Conservation (phyloP, 768 basidiomycete genomes). For the Rhizopogon sp. region DNA sequence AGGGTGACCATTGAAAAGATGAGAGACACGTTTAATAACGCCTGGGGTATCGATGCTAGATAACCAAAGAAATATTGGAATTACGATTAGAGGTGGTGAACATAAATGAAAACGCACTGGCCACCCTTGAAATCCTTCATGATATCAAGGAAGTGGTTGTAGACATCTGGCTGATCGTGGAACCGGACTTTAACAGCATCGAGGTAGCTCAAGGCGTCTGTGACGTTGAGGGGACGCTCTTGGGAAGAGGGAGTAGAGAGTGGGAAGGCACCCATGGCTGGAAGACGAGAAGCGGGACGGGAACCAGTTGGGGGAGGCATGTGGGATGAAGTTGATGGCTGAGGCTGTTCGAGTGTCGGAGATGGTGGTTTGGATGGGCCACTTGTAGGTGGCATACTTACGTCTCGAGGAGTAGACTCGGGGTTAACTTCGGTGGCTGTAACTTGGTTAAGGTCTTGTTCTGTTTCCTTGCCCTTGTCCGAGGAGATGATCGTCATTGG, state of each 20-base stretch:
- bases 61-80: background rate
- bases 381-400: slow-evolving; percentile 17
- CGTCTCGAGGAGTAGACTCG: slow-evolving; percentile 16
- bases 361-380: background rate
- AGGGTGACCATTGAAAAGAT: slow-evolving; percentile 88
- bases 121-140: slow-evolving; percentile 78
- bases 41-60: slow-evolving; percentile 94
- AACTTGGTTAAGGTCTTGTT: background rate
- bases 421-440: background rate
- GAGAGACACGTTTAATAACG: slow-evolving; percentile 92
- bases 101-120: slow-evolving; percentile 29
- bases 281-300: slow-evolving; percentile 12
- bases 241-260: slow-evolving; percentile 11
- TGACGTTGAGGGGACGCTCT: slow-evolving; percentile 52
- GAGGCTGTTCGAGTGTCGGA: slow-evolving; percentile 7
- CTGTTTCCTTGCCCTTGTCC: background rate
- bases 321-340: slow-evolving; percentile 5
- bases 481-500: background rate
- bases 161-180: slow-evolving; percentile 53
- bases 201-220: slow-evolving; percentile 58
- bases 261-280: slow-evolving; percentile 19
- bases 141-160: slow-evolving; percentile 60
- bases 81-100: background rate
- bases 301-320: slow-evolving; percentile 8
- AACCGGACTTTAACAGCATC: slow-evolving; percentile 63